Base-by-base conservation (phyloP, 257 asterid genomes). In the Gardenia jasminoides region DNA sequence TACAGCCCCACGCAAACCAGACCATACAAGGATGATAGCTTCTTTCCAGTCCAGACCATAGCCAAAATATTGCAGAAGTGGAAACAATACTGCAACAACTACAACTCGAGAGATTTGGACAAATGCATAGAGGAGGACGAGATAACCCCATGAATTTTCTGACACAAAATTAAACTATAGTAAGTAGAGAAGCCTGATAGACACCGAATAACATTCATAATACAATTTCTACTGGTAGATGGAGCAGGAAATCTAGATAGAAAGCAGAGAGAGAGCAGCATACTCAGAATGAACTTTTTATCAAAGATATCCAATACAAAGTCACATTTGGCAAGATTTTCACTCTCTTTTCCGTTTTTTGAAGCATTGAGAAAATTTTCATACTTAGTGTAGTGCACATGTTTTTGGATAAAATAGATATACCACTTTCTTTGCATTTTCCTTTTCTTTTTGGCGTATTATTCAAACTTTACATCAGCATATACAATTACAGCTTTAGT, bases 1-100 rank as follows among this genome's bases (percentile, higher is more conserved):
- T 67, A 94, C 98, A 44, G 97, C 95, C 77, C 99, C 99, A 62
- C 99, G 99, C 79, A 94, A 87, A 79, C 99, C 99, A 83, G 98
- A 88, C 99, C 99, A 94, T 20, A 88, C 89, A 78, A 94, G 97
- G 86, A 94, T 88, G 74, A 81, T 81, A 81, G 97, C 97, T 85
- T 94, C 99, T 88, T 89, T 93, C 98, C 92, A 91, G 78, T 93
- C 93, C 84, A 94, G 80, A 82, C 99, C 99, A 81, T 94, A 93
- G 82, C 99, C 99, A 87, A 93, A 91, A 85, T 85, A 91, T 66
- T 81, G 88, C 80, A 94, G 89, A 84, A 91, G 84, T 61, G 99
- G 99, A 80, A 79, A 94, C 84, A 94, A 82, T n/a, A 84, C 75
- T 78, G 88, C 97, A 85, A 93, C 97, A 39, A 91, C 96, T 77